These are phyloP conservation scores for Acorus gramineus DNA, from an alignment of 106 monocot genomes.

Conservation along the genomic window DNA sequence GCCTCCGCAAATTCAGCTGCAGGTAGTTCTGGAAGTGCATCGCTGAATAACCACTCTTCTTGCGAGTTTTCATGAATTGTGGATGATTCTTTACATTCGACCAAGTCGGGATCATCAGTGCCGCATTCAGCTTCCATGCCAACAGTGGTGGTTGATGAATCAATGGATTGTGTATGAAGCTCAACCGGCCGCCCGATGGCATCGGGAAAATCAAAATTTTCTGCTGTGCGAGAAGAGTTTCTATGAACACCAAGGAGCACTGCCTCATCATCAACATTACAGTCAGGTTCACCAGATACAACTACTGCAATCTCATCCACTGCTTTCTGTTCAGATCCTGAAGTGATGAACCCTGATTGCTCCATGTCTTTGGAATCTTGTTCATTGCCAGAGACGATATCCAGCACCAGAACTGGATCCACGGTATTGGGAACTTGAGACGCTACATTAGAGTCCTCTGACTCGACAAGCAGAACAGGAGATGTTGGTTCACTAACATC, in stretches of 20 bases:
- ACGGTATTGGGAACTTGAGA: background rate
- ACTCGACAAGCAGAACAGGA: too few relatives aligned
- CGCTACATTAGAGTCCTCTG: too few relatives aligned
- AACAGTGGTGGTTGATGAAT: constrained; percentile 5
- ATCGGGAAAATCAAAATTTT: background rate
- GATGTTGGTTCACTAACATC: too few relatives aligned
- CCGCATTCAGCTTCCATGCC: background rate
- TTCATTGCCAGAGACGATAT: too few relatives aligned
- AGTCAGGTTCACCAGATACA: constrained; percentile 1
- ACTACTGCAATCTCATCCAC: background rate
- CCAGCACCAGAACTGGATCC: too few relatives aligned
- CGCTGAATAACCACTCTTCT: constrained; percentile 17
- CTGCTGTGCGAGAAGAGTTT: constrained; percentile 7
- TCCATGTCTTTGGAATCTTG: constrained; percentile 7
- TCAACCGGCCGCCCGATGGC: background rate
- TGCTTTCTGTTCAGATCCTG: background rate
- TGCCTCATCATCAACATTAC: background rate
- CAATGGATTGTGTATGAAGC: background rate
- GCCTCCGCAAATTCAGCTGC: constrained; percentile 2
- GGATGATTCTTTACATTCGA: constrained; percentile 7
- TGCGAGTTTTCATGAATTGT: constrained; percentile 4
- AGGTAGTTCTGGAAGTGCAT: constrained; percentile 13
- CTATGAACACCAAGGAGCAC: constrained; percentile 3
- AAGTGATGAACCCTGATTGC: background rate
- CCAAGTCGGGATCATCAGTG: background rate